Conservation (phyloP, 345 rosid genomes). For the Brassica carinata region DNA sequence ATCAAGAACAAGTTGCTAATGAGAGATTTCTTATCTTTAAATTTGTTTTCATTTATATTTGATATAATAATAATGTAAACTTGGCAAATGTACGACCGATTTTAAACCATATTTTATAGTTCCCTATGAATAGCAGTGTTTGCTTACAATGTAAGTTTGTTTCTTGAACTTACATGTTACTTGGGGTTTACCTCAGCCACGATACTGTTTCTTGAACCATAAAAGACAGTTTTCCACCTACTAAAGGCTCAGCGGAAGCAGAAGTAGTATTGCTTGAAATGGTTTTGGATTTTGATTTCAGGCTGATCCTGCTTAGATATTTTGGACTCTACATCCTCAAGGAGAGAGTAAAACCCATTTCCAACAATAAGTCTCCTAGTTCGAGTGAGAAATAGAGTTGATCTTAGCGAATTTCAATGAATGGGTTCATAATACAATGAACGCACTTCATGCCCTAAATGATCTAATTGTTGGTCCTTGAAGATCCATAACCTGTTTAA, state of each 20-base stretch:
- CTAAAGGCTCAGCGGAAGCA: conserved; percentile 51
- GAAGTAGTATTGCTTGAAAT: conserved; percentile 45
- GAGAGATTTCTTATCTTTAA: conserved; percentile 27
- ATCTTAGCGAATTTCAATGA: too few relatives aligned
- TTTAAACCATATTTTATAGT: background rate
- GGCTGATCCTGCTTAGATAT: conserved; percentile 59
- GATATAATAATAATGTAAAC: conserved; percentile 23
- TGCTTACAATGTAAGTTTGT: background rate
- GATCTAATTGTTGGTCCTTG: too few relatives aligned
- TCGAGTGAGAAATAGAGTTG: too few relatives aligned
- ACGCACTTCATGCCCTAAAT: too few relatives aligned
- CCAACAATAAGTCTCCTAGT: too few relatives aligned
- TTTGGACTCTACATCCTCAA: too few relatives aligned
- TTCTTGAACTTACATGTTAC: background rate
- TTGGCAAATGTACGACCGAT: conserved; percentile 9
- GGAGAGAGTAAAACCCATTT: too few relatives aligned
- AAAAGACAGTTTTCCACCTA: conserved; percentile 94
- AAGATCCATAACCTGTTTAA: too few relatives aligned
- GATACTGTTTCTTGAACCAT: conserved; percentile 64
- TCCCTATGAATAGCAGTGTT: background rate
- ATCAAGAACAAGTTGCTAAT: background rate
- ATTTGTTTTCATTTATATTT: conserved; percentile 24
- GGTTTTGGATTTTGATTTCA: conserved; percentile 50
- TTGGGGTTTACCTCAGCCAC: conserved; percentile 69
- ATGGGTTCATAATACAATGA: too few relatives aligned